A percentile compares a stretch with the other conserved stretches of the same genome.
phyloP scores from a whole-genome alignment of 768 basidiomycete genomes.

The Antrodiella citrinella region DNA sequence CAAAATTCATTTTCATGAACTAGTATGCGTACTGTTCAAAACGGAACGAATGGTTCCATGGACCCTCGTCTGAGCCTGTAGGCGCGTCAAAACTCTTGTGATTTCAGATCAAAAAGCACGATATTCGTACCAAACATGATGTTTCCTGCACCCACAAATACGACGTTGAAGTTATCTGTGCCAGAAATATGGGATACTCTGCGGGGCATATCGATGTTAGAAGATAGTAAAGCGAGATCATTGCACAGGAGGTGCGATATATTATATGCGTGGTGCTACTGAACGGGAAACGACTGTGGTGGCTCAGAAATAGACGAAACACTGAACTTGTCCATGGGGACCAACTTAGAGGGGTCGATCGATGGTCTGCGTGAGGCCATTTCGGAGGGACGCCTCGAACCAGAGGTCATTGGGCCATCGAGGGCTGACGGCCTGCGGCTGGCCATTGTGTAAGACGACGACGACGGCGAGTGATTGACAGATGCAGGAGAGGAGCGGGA shows the following conservation, averaged over 20 bases:
- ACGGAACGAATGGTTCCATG: constrained; percentile 91
- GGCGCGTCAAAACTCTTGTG: too few relatives aligned
- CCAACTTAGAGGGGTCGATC: constrained; percentile 68
- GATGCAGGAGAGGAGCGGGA: constrained; percentile 14
- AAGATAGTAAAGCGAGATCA: constrained; percentile 3
- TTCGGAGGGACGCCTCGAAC: constrained; percentile 12
- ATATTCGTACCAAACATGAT: constrained; percentile 91
- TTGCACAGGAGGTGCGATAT: constrained; percentile 1
- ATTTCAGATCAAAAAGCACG: constrained; percentile 4
- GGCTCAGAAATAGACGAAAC: constrained; percentile 11
- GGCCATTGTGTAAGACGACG: constrained; percentile 1
- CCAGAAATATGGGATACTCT: constrained; percentile 14
- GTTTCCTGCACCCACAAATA: constrained; percentile 94
- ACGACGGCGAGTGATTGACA: background rate
- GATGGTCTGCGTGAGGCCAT: constrained; percentile 50
- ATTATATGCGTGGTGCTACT: constrained; percentile 3
- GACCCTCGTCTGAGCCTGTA: constrained; percentile 83
- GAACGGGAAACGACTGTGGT: background rate
- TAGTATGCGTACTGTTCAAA: constrained; percentile 63
- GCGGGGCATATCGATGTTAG: constrained; percentile 9
- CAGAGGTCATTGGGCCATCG: constrained; percentile 12
- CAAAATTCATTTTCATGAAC: constrained; percentile 1
- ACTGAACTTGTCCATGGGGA: constrained; percentile 71
- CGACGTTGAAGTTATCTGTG: constrained; percentile 80
- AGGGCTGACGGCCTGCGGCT: constrained; percentile 16